Evolutionary conservation across 352 stramenopile species (phyloP), one percentile per base, ranked within the genome.

Genomic region (Elongisporangium anandrum): DNA sequence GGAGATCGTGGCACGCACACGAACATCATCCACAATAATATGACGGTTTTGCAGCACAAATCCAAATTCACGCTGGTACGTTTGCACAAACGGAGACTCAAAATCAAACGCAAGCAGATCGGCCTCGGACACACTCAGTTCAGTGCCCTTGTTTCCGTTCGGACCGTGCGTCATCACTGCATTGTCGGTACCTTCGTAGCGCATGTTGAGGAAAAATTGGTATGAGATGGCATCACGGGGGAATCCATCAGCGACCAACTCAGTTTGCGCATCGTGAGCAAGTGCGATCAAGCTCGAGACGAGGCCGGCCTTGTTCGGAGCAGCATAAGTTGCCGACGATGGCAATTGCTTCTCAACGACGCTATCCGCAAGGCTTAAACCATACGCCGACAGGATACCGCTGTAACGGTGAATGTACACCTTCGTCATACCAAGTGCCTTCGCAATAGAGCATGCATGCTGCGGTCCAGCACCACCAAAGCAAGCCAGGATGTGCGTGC

Each of bases 321-420:
- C 59, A 17, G 52, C 81, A 64, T 95, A 96, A 45, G 75, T 68
- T 2, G 73, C 66, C 8, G 87, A 93, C 9, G 82, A 84, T 9
- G 97, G 96, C 54, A 96, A 85, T 64, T 99, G 96, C 66, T 96
- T 97, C 75, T 99, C 97, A 22, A 98, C 85, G 5, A 99, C 96
- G 48, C 97, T 97, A 77, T 99, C 96, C 6, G 97, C 96, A 50
- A 99, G 86, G 38, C 85, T 97, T 54, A 99, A 78, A 8, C 97
- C 97, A 68, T 99, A 99, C 0, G 97, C 97, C 20, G 95, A 99
- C 29, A 99, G 79, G 57, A 99, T 97, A 50, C 97, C 97, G 59
- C 95, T 98, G 76, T 99, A 99, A n/a, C 96, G 77, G 66, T 99
- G 97, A 48, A 99, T 97, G 66, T 99, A 98, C 1, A 99, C 94